phyloP scores from a whole-genome alignment of 2,329 filamentous ascomycete species.

The Diaporthe ilicicola region DNA sequence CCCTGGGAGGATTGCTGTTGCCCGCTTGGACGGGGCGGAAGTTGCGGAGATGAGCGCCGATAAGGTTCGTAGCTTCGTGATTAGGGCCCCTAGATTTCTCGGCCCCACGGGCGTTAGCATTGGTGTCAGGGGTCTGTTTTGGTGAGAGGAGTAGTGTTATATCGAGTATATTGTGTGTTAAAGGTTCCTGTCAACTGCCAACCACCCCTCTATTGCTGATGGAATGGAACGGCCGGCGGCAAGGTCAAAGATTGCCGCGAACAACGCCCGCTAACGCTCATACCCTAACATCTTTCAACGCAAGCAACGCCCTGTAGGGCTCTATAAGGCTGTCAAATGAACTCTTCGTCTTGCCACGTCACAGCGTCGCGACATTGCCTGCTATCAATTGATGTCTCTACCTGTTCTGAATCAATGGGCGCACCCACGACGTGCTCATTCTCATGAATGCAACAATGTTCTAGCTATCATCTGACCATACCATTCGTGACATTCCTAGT shows the following conservation, averaged over 20 bases:
- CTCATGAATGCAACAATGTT: neutral
- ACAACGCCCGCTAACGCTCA: no score
- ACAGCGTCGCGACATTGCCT: no score
- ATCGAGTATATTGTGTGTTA: neutral
- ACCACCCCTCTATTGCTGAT: neutral
- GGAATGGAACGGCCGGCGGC: neutral
- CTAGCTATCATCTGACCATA: neutral
- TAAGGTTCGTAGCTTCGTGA: neutral
- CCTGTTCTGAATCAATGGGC: neutral
- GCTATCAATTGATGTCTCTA: neutral
- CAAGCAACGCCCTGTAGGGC: no score
- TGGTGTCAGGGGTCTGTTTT: neutral
- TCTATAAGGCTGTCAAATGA: neutral
- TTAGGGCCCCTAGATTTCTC: neutral
- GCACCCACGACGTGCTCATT: no score
- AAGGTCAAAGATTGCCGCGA: neutral
- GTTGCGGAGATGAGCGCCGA: conserved; percentile 2
- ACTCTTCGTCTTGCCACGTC: neutral
- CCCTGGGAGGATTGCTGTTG: neutral
- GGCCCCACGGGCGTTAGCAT: neutral
- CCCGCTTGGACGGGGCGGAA: conserved; percentile 14
- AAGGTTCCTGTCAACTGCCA: neutral
- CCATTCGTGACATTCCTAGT: conserved; percentile 13
- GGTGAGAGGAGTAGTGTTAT: neutral
- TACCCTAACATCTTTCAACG: no score